Percentiles rank a stretch among this genome's conserved stretches.
Evolutionary conservation across 352 stramenopile species (phyloP).

Genomic region (Phytophthora palmivora): DNA sequence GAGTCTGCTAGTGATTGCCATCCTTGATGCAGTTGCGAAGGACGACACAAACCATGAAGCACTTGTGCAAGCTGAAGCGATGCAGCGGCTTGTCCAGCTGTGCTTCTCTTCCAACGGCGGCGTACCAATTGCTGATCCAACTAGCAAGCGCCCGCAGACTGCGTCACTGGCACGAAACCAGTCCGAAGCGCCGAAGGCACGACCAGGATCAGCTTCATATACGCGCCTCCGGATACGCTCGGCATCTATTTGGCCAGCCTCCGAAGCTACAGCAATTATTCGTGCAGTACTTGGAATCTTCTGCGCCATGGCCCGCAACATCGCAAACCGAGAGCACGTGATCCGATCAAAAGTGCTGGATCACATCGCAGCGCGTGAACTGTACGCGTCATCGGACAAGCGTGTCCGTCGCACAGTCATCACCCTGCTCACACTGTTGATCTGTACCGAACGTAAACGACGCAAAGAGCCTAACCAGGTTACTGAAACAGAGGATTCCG

Average conservation of each 20-base stretch:
- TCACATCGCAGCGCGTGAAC: conserved; percentile 51
- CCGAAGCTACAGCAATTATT: conserved; percentile 31
- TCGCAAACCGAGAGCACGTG: conserved; percentile 59
- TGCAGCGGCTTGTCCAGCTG: conserved; percentile 59
- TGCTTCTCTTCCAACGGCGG: conserved; percentile 42
- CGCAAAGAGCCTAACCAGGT: conserved; percentile 1
- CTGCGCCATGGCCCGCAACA: conserved; percentile 68
- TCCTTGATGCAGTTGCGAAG: conserved; percentile 62
- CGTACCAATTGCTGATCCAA: conserved; percentile 4
- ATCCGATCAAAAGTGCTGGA: conserved; percentile 73
- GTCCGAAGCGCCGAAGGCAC: conserved; percentile 6
- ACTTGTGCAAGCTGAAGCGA: conserved; percentile 51
- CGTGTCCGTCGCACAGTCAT: conserved; percentile 64
- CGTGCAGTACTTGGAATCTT: conserved; percentile 62
- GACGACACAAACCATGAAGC: conserved; percentile 61
- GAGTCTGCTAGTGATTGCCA: conserved; percentile 59
- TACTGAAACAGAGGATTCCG: not conserved
- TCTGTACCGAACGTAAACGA: conserved; percentile 63
- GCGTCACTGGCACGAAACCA: conserved; percentile 10
- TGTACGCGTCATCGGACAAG: conserved; percentile 73
- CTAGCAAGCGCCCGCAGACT: conserved; percentile 24
- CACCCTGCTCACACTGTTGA: conserved; percentile 62
- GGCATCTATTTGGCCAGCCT: conserved; percentile 24
- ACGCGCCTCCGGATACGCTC: conserved; percentile 12
- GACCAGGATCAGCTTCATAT: conserved; percentile 23